Percentiles rank a stretch among this genome's conserved stretches.
These are phyloP conservation scores for Inga oerstediana DNA, from an alignment of 306 rosid species.

Conservation along the genomic window DNA sequence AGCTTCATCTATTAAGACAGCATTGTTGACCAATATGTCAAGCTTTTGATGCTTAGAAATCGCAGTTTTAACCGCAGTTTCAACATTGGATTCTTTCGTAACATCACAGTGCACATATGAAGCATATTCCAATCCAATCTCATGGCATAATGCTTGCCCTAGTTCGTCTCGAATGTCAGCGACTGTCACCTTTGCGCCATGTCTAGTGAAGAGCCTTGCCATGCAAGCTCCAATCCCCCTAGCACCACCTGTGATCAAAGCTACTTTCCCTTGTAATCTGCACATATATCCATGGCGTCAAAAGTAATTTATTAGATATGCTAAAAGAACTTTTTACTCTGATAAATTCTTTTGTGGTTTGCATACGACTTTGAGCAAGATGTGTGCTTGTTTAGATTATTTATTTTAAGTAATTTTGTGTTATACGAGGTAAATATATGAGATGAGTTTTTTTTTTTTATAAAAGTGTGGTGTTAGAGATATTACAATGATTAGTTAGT, in stretches of 20 bases:
- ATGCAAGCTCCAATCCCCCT: slow-evolving; percentile 36
- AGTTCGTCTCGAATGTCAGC: slow-evolving; percentile 35
- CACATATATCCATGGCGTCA: too few relatives aligned
- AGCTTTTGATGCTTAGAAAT: slow-evolving; percentile 40
- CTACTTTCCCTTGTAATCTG: background rate
- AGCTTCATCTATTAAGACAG: background rate
- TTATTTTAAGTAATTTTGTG: too few relatives aligned
- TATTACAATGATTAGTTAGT: too few relatives aligned
- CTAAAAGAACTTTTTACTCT: too few relatives aligned
- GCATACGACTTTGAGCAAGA: too few relatives aligned
- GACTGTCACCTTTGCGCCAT: slow-evolving; percentile 42
- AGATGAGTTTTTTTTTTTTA: too few relatives aligned
- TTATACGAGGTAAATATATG: too few relatives aligned
- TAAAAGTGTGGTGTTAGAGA: too few relatives aligned
- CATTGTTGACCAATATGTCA: slow-evolving; percentile 64
- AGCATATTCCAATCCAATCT: background rate
- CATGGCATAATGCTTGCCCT: background rate
- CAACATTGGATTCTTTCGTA: slow-evolving; percentile 37
- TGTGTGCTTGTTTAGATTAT: too few relatives aligned
- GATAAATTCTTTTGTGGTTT: too few relatives aligned
- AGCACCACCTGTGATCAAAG: slow-evolving; percentile 29
- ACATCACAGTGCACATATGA: slow-evolving; percentile 38
- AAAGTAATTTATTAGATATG: too few relatives aligned
- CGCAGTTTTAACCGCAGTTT: background rate
- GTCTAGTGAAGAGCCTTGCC: slow-evolving; percentile 37